Conservation (phyloP, 2,329 filamentous ascomycete genomes). For the Trichoderma semiorbis region DNA sequence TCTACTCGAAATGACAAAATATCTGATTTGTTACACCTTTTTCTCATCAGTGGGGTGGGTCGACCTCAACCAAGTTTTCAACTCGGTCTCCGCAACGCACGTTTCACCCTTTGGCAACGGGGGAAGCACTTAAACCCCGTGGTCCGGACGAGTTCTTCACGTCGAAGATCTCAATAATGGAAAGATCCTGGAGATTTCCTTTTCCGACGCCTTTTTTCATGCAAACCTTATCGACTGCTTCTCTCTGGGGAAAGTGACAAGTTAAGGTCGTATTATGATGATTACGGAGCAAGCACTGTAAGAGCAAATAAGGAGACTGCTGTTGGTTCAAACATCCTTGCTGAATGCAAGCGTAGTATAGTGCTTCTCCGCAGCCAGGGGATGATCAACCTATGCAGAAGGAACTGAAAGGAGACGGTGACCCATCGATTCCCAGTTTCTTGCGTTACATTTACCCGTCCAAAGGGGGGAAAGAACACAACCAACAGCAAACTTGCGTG, state of each 20-base stretch:
- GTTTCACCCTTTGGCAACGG: neutral
- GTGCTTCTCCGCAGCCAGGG: neutral
- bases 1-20: neutral
- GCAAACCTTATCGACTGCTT: neutral
- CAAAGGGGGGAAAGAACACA: neutral
- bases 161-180: neutral
- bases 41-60: neutral
- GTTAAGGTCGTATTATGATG: neutral
- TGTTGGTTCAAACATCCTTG: neutral
- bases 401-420: neutral
- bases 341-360: neutral
- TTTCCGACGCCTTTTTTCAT: neutral
- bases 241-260: neutral
- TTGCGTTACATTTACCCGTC: neutral
- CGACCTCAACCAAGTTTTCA: neutral
- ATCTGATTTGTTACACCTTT: neutral
- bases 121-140: neutral
- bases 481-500: neutral
- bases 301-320: neutral
- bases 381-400: neutral
- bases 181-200: neutral
- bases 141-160: neutral
- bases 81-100: neutral
- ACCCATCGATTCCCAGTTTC: neutral
- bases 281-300: neutral